phyloP scores from a whole-genome alignment of 2,329 filamentous ascomycete genomes.

The Cytospora paraplurivora region DNA sequence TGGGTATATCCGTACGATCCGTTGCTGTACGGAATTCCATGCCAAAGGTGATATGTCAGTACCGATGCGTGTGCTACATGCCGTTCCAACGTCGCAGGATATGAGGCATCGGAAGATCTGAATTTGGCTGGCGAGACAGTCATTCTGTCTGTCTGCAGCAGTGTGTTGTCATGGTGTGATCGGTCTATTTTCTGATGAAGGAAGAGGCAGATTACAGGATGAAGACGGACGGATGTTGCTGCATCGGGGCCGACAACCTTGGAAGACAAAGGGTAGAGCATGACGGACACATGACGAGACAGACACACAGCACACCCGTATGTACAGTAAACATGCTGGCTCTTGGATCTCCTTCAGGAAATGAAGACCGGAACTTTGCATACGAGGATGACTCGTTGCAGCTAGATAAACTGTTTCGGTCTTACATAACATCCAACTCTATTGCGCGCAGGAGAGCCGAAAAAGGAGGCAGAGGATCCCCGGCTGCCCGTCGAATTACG shows the following conservation, averaged over 20 bases:
- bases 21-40: slow-evolving; percentile 1
- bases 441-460: not conserved
- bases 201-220: not conserved
- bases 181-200: not conserved
- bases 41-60: slow-evolving; percentile 1
- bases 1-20: not conserved
- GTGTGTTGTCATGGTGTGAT: not conserved
- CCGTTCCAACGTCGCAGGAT: not conserved
- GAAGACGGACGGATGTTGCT: not conserved
- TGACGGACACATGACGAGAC: not conserved
- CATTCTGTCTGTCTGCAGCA: not conserved
- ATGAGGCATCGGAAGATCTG: not conserved
- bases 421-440: not conserved
- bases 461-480: slow-evolving; percentile 1
- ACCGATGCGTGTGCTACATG: not conserved
- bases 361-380: not conserved
- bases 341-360: not conserved
- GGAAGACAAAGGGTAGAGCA: not conserved
- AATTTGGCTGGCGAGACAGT: not conserved
- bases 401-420: not conserved
- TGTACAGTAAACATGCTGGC: too few species aligned
- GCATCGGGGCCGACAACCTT: not conserved
- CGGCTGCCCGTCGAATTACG: not conserved
- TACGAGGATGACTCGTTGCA: not conserved
- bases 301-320: not conserved